These are phyloP conservation scores for Ceriops decandra DNA, from an alignment of 345 rosid species.

Conservation along the genomic window DNA sequence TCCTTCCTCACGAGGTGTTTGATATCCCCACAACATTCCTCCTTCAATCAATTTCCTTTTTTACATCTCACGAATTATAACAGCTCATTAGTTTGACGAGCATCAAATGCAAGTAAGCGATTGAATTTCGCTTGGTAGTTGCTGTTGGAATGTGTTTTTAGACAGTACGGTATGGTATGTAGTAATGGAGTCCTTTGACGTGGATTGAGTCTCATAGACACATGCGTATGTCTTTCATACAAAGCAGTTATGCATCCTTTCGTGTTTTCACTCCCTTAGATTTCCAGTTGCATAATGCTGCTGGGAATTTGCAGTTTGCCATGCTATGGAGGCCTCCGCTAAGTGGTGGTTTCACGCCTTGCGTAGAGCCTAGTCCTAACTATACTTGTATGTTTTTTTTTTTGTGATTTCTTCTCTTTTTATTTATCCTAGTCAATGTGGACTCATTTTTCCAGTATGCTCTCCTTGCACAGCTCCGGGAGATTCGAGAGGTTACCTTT, in stretches of 20 bases:
- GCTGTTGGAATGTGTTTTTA: too few relatives aligned
- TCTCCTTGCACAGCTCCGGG: conserved; percentile 28
- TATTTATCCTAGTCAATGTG: neutral
- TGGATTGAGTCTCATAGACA: conserved; percentile 6
- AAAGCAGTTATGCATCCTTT: conserved; percentile 63
- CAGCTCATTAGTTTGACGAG: too few relatives aligned
- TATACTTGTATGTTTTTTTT: conserved; percentile 46
- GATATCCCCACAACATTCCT: too few relatives aligned
- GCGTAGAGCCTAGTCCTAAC: conserved; percentile 48
- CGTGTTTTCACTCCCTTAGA: conserved; percentile 73
- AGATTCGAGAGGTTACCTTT: conserved; percentile 66
- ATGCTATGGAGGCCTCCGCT: conserved; percentile 79
- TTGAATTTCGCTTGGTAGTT: too few relatives aligned
- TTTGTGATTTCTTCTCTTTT: neutral
- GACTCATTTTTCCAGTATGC: conserved; percentile 6
- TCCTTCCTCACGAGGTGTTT: conserved; percentile 53
- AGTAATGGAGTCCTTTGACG: neutral
- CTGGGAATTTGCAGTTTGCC: conserved; percentile 35
- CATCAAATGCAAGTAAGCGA: too few relatives aligned
- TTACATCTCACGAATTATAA: too few relatives aligned
- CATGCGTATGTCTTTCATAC: neutral
- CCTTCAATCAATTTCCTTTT: too few relatives aligned
- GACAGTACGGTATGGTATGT: too few relatives aligned
- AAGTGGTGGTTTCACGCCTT: conserved; percentile 58
- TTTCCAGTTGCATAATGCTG: conserved; percentile 65